Evolutionary conservation across 306 rosid genomes (phyloP).

Genomic region (Lathyrus sativus): DNA sequence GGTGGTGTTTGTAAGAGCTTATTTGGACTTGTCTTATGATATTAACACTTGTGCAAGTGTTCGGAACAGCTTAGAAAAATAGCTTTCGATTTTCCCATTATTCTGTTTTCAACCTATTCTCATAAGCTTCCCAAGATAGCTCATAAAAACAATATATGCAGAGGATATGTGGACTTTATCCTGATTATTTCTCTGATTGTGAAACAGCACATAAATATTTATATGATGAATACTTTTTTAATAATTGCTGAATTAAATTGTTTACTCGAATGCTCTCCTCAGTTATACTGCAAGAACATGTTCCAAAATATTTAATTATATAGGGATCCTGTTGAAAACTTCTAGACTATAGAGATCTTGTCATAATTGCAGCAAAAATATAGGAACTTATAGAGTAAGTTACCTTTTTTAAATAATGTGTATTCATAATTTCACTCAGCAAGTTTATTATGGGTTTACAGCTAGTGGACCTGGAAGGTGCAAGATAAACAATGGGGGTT

Average conservation of each 20-base stretch:
- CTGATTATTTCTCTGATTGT: not conserved
- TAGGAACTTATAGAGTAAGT: not conserved
- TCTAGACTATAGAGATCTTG: not conserved
- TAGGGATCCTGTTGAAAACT: conserved; percentile 1
- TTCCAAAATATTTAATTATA: not conserved
- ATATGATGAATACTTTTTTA: not conserved
- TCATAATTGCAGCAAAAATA: not conserved
- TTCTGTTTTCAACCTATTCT: not conserved
- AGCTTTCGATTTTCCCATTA: not conserved
- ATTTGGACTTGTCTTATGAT: not conserved
- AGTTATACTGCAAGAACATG: conserved; percentile 7
- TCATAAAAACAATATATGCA: not conserved
- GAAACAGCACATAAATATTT: not conserved
- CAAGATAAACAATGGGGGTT: conserved; percentile 95
- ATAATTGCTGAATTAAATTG: not conserved
- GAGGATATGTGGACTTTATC: not conserved
- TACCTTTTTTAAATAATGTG: not conserved
- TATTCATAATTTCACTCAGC: conserved; percentile 32
- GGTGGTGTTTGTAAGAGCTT: not conserved
- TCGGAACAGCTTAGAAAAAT: not conserved
- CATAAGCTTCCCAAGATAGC: not conserved
- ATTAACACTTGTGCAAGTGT: not conserved
- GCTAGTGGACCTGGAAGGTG: conserved; percentile 97
- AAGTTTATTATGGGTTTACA: conserved; percentile 53
- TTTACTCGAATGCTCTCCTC: not conserved